Evolutionary conservation across 345 rosid species (phyloP), one percentile per base, ranked within the genome.

Genomic region (Salix udensis): DNA sequence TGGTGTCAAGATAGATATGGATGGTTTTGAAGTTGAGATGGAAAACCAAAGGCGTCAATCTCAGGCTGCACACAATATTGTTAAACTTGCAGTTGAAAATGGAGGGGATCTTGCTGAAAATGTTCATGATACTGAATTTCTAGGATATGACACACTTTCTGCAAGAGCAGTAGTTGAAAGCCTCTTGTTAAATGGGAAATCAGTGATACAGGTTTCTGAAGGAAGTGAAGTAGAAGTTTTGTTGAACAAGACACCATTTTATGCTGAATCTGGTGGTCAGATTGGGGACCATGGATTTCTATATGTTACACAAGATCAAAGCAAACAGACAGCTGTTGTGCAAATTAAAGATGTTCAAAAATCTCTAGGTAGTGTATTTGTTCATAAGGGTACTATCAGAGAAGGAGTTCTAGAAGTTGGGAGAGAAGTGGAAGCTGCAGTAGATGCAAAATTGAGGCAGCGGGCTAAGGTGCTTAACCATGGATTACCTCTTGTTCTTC

Each of bases 241-340:
- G 81, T 89, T 91, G 60, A 87, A 90, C 79, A 90, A 87, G 84
- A 93, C 98, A 44, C 98, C 98, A 26, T 95, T 95, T 82, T 93
- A 93, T 74, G 98, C 98, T 71, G 98, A 95, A 82, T 91, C 98
- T 26, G 98, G 98, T 76, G 98, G 97, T 76, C 98, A 95, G 79
- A 89, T 95, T 73, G 98, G 89, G 28, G 98, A 93, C 84, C 87
- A 87, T 66, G 98, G 97, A 61, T 82, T 87, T 79, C 80, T 93
- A 24, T 91, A 85, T 85, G 84, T 90, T 77, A 83, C 79, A 65
- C 82, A 77, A 75, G 88, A 81, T 84, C 87, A 73, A 67, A 81
- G 75, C 70, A 86, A 84, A 87, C 76, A 76, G 39, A 84, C 66
- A 44, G 91, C 90, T 81, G 86, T 93, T 82, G 90, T 95, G 68